A percentile compares a stretch with the other conserved stretches of the same genome.
These are phyloP conservation scores for Epichloe uncinata DNA, from an alignment of 2,329 filamentous ascomycete genomes.

Conservation along the genomic window DNA sequence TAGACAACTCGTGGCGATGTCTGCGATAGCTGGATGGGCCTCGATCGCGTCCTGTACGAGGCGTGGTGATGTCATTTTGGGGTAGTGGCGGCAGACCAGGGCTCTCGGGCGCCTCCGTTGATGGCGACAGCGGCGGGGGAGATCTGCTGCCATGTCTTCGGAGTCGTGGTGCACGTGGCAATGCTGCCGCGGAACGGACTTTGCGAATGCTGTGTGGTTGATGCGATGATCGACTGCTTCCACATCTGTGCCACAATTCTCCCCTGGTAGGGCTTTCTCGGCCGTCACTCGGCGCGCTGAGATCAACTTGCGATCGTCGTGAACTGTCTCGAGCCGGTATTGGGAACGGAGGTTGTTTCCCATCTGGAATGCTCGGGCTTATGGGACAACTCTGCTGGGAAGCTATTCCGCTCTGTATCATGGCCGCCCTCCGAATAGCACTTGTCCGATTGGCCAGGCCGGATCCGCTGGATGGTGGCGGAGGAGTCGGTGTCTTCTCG, in stretches of 20 bases:
- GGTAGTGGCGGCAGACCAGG: slow-evolving; percentile 61
- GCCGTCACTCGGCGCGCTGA: slow-evolving; percentile 56
- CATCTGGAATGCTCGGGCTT: slow-evolving; percentile 51
- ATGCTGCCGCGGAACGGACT: slow-evolving; percentile 66
- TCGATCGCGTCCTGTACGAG: slow-evolving; percentile 30
- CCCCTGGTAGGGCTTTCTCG: slow-evolving; percentile 60
- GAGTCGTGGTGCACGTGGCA: slow-evolving; percentile 42
- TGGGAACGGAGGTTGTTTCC: slow-evolving; percentile 66
- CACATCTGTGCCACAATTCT: slow-evolving; percentile 42
- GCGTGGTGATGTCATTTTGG: slow-evolving; percentile 55
- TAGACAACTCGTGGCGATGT: slow-evolving; percentile 46
- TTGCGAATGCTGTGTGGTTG: slow-evolving; percentile 60
- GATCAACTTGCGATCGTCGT: slow-evolving; percentile 52
- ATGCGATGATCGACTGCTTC: slow-evolving; percentile 34
- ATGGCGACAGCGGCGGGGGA: slow-evolving; percentile 54
- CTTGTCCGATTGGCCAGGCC: slow-evolving; percentile 28
- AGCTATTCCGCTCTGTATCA: slow-evolving; percentile 67
- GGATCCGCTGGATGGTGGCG: slow-evolving; percentile 10
- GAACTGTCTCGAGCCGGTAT: slow-evolving; percentile 86
- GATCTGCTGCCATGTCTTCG: slow-evolving; percentile 44
- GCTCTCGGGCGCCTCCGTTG: slow-evolving; percentile 55
- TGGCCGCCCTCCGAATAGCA: slow-evolving; percentile 62
- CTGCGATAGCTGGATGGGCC: slow-evolving; percentile 28
- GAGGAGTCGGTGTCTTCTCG: slow-evolving; percentile 24
- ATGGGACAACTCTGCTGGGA: slow-evolving; percentile 48